A percentile compares a stretch with the other conserved stretches of the same genome.
Evolutionary conservation across 2,329 filamentous ascomycete genomes (phyloP).

Genomic region (Emergomyces pasteurianus): DNA sequence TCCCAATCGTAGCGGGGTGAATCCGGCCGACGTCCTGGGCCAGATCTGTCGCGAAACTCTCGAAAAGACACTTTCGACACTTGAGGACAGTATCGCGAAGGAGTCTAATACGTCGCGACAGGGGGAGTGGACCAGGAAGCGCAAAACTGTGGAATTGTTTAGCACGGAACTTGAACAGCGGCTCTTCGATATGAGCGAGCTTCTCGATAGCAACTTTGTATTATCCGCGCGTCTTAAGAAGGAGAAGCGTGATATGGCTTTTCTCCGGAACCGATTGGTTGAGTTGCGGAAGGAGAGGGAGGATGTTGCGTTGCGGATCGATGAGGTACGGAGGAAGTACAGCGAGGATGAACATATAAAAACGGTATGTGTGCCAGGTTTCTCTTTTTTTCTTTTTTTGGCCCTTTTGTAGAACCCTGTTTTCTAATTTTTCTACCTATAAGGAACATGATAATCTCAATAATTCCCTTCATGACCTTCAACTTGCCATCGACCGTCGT

Average conservation of each 20-base stretch:
- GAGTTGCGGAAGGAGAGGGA: constrained; percentile 38
- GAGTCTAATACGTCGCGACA: constrained; percentile 28
- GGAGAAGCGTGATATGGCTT: constrained; percentile 34
- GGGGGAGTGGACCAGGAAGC: constrained; percentile 32
- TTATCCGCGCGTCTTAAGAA: constrained; percentile 35
- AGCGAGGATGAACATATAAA: constrained; percentile 26
- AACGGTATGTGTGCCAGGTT: constrained; percentile 18
- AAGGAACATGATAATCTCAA: constrained; percentile 30
- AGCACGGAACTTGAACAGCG: constrained; percentile 37
- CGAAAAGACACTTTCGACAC: constrained; percentile 32
- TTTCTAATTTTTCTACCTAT: neutral
- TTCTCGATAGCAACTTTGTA: constrained; percentile 39
- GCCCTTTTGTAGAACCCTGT: neutral
- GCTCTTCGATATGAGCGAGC: constrained; percentile 40
- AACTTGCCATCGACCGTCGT: constrained; percentile 29
- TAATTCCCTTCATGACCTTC: constrained; percentile 30
- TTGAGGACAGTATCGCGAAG: constrained; percentile 30
- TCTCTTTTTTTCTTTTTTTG: neutral
- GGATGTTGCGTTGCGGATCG: constrained; percentile 38
- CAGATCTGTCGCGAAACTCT: constrained; percentile 41
- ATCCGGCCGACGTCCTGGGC: constrained; percentile 40
- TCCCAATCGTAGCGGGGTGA: constrained; percentile 30
- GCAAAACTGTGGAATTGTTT: constrained; percentile 38
- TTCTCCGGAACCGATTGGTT: constrained; percentile 37
- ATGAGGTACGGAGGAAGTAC: constrained; percentile 35